phyloP scores from a whole-genome alignment of 2,329 filamentous ascomycete species.

The Raffaelea arxii region DNA sequence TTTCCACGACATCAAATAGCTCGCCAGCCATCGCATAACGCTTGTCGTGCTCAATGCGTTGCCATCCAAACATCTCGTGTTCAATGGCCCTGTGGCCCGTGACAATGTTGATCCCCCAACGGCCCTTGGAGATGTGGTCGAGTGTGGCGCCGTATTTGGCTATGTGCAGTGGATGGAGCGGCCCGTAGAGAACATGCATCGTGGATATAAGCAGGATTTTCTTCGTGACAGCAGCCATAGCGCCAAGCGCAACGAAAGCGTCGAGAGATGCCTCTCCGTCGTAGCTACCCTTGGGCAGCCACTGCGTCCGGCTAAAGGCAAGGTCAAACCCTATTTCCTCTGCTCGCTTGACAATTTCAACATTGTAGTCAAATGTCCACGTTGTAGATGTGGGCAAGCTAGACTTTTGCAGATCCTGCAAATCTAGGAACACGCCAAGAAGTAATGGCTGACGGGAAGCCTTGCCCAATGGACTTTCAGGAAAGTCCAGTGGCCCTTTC shows the following conservation, averaged over 20 bases:
- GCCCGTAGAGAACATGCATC: conserved; percentile 15
- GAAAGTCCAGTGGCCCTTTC: neutral
- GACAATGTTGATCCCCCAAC: conserved; percentile 18
- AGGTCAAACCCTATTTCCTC: conserved; percentile 18
- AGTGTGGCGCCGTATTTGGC: conserved; percentile 16
- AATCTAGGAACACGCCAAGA: neutral
- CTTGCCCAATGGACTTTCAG: neutral
- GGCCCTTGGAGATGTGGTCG: conserved; percentile 16
- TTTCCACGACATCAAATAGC: conserved; percentile 15
- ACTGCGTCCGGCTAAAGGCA: conserved; percentile 13
- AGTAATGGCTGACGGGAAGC: neutral
- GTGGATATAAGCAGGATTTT: conserved; percentile 17
- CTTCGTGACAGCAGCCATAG: conserved; percentile 18
- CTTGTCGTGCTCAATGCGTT: conserved; percentile 17
- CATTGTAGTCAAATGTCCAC: conserved; percentile 17
- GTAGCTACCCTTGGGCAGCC: conserved; percentile 13
- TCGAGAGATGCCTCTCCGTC: conserved; percentile 16
- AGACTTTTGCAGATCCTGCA: conserved; percentile 3
- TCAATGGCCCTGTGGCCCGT: conserved; percentile 16
- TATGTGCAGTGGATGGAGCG: conserved; percentile 16
- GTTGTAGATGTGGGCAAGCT: conserved; percentile 11
- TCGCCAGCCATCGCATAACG: conserved; percentile 16
- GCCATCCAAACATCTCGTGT: conserved; percentile 17
- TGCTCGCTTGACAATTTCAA: conserved; percentile 12
- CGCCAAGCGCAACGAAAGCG: conserved; percentile 15